These are phyloP conservation scores for Mycena metata DNA, from an alignment of 768 basidiomycete genomes.

Conservation along the genomic window DNA sequence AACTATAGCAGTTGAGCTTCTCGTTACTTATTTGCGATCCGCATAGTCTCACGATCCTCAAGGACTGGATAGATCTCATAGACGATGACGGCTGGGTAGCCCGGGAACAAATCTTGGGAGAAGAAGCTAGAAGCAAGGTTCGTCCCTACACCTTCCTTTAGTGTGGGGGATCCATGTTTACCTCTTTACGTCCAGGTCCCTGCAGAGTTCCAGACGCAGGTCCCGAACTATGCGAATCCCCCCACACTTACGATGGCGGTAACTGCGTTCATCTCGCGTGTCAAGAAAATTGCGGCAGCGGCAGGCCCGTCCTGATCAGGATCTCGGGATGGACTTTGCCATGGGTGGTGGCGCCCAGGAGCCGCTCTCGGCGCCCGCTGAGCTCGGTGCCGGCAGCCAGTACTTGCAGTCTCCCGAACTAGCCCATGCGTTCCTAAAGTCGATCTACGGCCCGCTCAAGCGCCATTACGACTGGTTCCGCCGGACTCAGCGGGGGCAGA, in stretches of 20 bases:
- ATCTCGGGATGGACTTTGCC: slow-evolving; percentile 77
- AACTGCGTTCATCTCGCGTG: slow-evolving; percentile 87
- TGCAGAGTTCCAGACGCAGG: slow-evolving; percentile 90
- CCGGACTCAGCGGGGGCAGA: slow-evolving; percentile 92
- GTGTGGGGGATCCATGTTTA: slow-evolving; percentile 7
- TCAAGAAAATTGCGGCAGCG: slow-evolving; percentile 57
- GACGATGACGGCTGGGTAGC: slow-evolving; percentile 97
- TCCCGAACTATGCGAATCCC: slow-evolving; percentile 94
- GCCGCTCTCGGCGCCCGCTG: slow-evolving; percentile 53
- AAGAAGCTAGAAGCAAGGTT: slow-evolving; percentile 95
- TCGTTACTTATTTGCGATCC: slow-evolving; percentile 2
- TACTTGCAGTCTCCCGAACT: slow-evolving; percentile 72
- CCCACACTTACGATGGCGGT: slow-evolving; percentile 96
- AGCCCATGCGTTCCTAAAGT: slow-evolving; percentile 77
- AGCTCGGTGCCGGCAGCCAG: slow-evolving; percentile 50
- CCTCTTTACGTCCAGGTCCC: slow-evolving; percentile 71
- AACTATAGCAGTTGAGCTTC: not conserved
- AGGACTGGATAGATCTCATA: slow-evolving; percentile 90
- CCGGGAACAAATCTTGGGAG: slow-evolving; percentile 95
- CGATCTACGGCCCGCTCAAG: slow-evolving; percentile 87
- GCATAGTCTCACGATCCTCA: slow-evolving; percentile 86
- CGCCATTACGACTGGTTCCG: slow-evolving; percentile 98
- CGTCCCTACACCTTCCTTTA: not conserved
- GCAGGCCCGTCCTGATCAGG: slow-evolving; percentile 65
- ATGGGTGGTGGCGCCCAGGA: slow-evolving; percentile 65